A percentile compares a stretch with the other conserved stretches of the same genome.
Evolutionary conservation across 2,329 filamentous ascomycete genomes (phyloP).

Genomic region (Fusarium miscanthi): DNA sequence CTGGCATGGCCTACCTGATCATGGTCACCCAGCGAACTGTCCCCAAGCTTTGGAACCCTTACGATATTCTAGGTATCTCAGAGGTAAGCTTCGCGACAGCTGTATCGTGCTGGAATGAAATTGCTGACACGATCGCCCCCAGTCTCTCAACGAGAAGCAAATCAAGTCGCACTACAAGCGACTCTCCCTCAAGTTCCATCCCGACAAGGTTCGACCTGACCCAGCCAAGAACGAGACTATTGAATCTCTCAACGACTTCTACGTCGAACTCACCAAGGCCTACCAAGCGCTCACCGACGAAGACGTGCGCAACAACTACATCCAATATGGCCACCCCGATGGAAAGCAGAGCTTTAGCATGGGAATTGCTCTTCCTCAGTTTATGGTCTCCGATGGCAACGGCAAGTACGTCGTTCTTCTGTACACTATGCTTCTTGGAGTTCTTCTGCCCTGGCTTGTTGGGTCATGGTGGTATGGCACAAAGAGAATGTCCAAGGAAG

Average conservation of each 20-base stretch:
- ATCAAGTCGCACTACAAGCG: conserved; percentile 93
- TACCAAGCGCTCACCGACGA: conserved; percentile 99
- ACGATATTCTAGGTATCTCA: conserved; percentile 89
- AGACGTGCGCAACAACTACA: conserved; percentile 95
- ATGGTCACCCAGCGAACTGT: conserved; percentile 76
- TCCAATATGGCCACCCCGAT: conserved; percentile 95
- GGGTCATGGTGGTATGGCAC: conserved; percentile 99
- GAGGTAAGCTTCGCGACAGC: conserved; percentile 65
- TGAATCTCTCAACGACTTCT: conserved; percentile 85
- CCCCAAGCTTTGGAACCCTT: conserved; percentile 93
- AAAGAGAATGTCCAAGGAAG: conserved; percentile 91
- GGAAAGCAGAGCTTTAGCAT: conserved; percentile 99
- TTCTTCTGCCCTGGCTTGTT: conserved; percentile 90
- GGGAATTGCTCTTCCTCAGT: conserved; percentile 92
- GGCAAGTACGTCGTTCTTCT: conserved; percentile 94
- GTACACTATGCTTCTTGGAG: conserved; percentile 88
- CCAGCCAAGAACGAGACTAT: conserved; percentile 87
- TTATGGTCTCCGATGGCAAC: conserved; percentile 92
- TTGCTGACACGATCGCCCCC: conserved; percentile 22
- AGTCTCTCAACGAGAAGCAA: conserved; percentile 86
- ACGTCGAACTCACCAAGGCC: conserved; percentile 95
- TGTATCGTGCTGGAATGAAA: neutral
- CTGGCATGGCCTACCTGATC: conserved; percentile 92
- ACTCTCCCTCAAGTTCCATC: conserved; percentile 87
- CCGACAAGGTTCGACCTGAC: conserved; percentile 91